Conservation (phyloP, 176 grass and related monocot species). For the Carex pumila region DNA sequence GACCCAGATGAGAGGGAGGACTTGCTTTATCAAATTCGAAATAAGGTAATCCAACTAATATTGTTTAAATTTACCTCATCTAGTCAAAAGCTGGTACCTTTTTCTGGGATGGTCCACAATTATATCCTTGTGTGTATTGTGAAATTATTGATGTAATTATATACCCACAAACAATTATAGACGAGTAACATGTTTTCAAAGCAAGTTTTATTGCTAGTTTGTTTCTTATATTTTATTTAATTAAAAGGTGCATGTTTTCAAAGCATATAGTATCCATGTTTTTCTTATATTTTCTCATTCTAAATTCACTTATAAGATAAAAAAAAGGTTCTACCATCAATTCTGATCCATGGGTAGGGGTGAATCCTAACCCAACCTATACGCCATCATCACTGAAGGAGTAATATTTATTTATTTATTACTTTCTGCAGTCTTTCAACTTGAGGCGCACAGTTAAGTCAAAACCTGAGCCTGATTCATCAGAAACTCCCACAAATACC, state of each 20-base stretch:
- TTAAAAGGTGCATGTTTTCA: neutral
- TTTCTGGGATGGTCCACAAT: neutral
- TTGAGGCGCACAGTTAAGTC: conserved; percentile 55
- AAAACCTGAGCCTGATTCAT: conserved; percentile 39
- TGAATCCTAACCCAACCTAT: neutral
- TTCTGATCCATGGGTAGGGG: neutral
- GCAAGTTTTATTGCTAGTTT: neutral
- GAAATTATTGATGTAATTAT: neutral
- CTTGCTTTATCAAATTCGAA: conserved; percentile 90
- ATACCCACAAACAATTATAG: neutral
- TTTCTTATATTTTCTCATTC: too few relatives aligned
- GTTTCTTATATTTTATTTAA: neutral
- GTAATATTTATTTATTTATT: conserved; percentile 18
- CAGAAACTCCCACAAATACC: conserved; percentile 45
- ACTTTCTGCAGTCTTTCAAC: conserved; percentile 69
- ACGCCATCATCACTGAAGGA: neutral
- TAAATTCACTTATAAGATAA: neutral
- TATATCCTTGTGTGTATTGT: neutral
- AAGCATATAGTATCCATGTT: too few relatives aligned
- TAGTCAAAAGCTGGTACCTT: neutral
- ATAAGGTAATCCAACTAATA: conserved; percentile 59
- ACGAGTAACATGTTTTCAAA: neutral
- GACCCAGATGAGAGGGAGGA: conserved; percentile 67
- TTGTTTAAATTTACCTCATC: neutral
- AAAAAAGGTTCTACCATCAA: neutral